These are phyloP conservation scores for Cordyceps farinosa DNA, from an alignment of 2,329 filamentous ascomycete species.

Conservation along the genomic window DNA sequence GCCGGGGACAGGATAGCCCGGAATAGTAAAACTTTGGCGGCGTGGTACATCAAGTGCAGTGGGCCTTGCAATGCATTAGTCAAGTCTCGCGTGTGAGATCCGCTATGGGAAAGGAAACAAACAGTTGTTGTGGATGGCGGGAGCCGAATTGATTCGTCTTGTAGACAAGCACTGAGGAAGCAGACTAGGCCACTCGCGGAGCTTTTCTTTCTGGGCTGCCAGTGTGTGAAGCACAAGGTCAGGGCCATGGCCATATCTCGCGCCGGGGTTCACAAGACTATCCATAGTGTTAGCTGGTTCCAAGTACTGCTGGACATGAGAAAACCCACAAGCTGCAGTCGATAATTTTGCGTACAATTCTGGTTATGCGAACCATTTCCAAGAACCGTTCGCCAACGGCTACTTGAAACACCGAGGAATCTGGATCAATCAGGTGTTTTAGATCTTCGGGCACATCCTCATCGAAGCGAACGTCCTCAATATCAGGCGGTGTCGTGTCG, in stretches of 20 bases:
- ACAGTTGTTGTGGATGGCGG: slow-evolving; percentile 26
- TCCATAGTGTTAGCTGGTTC: slow-evolving; percentile 14
- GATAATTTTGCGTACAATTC: slow-evolving; percentile 31
- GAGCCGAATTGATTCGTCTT: slow-evolving; percentile 17
- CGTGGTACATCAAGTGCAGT: slow-evolving; percentile 41
- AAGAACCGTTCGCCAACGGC: slow-evolving; percentile 37
- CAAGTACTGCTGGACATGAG: neutral
- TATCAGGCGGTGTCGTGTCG: slow-evolving; percentile 35
- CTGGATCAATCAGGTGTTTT: slow-evolving; percentile 33
- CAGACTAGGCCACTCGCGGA: slow-evolving; percentile 36
- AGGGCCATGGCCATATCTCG: slow-evolving; percentile 20
- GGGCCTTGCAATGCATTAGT: slow-evolving; percentile 27
- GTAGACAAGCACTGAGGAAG: slow-evolving; percentile 36
- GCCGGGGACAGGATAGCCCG: slow-evolving; percentile 45
- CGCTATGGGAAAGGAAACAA: slow-evolving; percentile 4
- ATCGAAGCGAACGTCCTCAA: slow-evolving; percentile 42
- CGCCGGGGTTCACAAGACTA: slow-evolving; percentile 27
- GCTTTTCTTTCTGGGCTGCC: slow-evolving; percentile 26
- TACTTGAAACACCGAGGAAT: slow-evolving; percentile 31
- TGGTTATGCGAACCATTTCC: slow-evolving; percentile 32
- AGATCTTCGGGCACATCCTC: slow-evolving; percentile 39
- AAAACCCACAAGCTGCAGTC: slow-evolving; percentile 33
- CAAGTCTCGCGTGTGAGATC: neutral
- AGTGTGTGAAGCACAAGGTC: slow-evolving; percentile 24
- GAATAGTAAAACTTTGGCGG: slow-evolving; percentile 39